Evolutionary conservation across 352 stramenopile genomes (phyloP).

Genomic region (Pythium sp.): DNA sequence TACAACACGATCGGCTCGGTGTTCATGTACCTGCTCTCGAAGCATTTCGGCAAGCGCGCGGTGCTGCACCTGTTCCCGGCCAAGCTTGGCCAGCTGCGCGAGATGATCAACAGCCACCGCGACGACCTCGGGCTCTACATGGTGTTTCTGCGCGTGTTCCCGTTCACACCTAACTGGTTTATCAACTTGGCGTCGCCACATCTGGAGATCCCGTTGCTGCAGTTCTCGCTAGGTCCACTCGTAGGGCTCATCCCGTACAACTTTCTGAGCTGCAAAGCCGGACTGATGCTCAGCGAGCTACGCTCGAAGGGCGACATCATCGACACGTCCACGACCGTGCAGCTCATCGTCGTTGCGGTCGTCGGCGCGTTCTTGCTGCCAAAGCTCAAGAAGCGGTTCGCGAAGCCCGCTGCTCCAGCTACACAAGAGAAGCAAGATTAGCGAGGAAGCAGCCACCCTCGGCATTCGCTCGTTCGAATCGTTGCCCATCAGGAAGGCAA

Average conservation of each 20-base stretch:
- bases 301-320: slow-evolving; percentile 76
- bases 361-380: slow-evolving; percentile 61
- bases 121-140: slow-evolving; percentile 82
- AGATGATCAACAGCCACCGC: slow-evolving; percentile 62
- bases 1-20: slow-evolving; percentile 82
- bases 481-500: not conserved
- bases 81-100: slow-evolving; percentile 46
- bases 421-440: slow-evolving; percentile 28
- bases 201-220: slow-evolving; percentile 55
- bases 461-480: not conserved
- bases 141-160: slow-evolving; percentile 79
- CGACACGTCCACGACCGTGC: slow-evolving; percentile 67
- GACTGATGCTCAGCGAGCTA: slow-evolving; percentile 67
- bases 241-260: slow-evolving; percentile 82
- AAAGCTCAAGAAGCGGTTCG: slow-evolving; percentile 65
- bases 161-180: slow-evolving; percentile 85
- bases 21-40: slow-evolving; percentile 73
- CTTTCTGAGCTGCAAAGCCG: slow-evolving; percentile 81
- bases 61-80: slow-evolving; percentile 51
- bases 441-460: slow-evolving; percentile 7
- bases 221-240: slow-evolving; percentile 61
- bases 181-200: slow-evolving; percentile 84
- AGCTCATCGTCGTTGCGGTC: slow-evolving; percentile 67
- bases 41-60: slow-evolving; percentile 47
- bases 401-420: slow-evolving; percentile 11